phyloP scores from a whole-genome alignment of 805 yeast genomes.

The Schizosaccharomyces cryophilus region DNA sequence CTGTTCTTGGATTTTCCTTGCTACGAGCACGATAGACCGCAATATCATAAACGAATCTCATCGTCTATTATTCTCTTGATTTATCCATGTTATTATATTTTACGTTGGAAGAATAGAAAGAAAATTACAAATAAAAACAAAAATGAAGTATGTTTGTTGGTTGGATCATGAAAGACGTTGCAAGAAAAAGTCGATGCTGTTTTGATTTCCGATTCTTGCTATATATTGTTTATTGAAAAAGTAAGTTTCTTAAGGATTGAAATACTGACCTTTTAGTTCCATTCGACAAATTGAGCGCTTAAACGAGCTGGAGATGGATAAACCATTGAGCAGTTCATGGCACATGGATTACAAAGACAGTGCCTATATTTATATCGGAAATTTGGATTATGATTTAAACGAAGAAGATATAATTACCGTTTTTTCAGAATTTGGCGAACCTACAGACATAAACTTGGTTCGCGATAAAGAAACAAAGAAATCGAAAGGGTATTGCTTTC shows the following conservation, averaged over 20 bases:
- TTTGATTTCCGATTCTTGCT: no score
- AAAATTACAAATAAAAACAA: no score
- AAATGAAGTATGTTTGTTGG: no score
- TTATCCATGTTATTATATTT: no score
- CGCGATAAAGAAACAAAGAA: slow-evolving; percentile 42
- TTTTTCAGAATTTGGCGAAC: slow-evolving; percentile 76
- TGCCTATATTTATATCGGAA: slow-evolving; percentile 56
- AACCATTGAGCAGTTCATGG: slow-evolving; percentile 42
- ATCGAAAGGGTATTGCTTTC: slow-evolving; percentile 52
- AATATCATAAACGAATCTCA: no score
- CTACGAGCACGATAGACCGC: background rate
- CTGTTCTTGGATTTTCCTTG: background rate
- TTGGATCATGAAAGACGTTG: no score
- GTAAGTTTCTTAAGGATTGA: no score
- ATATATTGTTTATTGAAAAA: no score
- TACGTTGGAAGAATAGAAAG: no score
- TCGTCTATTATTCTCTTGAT: no score
- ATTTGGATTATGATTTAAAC: slow-evolving; percentile 34
- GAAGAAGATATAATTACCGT: slow-evolving; percentile 56
- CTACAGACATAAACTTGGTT: slow-evolving; percentile 45
- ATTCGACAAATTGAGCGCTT: slow-evolving; percentile 3
- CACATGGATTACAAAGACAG: slow-evolving; percentile 62
- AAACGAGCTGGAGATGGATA: slow-evolving; percentile 39
- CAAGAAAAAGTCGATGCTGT: no score
- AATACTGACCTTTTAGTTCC: background rate